Evolutionary conservation across 768 basidiomycete genomes (phyloP), one percentile per base, ranked within the genome.

Genomic region (Tulasnella sp.): DNA sequence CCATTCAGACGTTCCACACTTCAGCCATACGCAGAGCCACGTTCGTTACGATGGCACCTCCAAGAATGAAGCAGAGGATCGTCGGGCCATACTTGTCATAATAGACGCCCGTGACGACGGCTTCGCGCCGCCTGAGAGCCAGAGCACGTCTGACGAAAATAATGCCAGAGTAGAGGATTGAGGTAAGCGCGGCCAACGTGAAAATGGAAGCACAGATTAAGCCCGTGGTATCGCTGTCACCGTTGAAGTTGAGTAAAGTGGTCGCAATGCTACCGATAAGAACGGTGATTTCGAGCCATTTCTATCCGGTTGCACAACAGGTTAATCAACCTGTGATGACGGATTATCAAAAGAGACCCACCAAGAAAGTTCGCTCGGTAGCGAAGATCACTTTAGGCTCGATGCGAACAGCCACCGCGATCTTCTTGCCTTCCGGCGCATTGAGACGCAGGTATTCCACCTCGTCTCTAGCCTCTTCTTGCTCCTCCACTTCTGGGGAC

Each of bases 331-430:
- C 66, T 52, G 67, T 72, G 35, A 22, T 11, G 14, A 32, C 29
- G n/a, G 40, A 42, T 34, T 37, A 32, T 37, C 69, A 72, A 35
- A 52, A 70, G 62, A 29, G 52, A 75, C 93, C 81, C 79, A 92
- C 94, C 81, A 95, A 79, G 85, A 95, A 96, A 16, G 95, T 98
- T 74, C 96, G 85, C 80, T 98, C 95, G 41, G 90, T 89, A 6
- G 97, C 97, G 79, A 98, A 99, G 78, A 95, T 96, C 3, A 97
- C 95, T 81, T 99, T 99, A 35, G 97, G 97, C 80, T 99, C 97
- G 63, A 99, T 87, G 69, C 97, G 87, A n/a, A 99, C 90, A 32
- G 96, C 95, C 2, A 98, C 88, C 0, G 94, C 87, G 72, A 99
- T 95, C 75, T 86, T 85, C 83, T 98, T 98, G 12, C 95, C 95